Evolutionary conservation across 2,329 filamentous ascomycete genomes (phyloP).

Genomic region (Pseudogymnoascus sp.): DNA sequence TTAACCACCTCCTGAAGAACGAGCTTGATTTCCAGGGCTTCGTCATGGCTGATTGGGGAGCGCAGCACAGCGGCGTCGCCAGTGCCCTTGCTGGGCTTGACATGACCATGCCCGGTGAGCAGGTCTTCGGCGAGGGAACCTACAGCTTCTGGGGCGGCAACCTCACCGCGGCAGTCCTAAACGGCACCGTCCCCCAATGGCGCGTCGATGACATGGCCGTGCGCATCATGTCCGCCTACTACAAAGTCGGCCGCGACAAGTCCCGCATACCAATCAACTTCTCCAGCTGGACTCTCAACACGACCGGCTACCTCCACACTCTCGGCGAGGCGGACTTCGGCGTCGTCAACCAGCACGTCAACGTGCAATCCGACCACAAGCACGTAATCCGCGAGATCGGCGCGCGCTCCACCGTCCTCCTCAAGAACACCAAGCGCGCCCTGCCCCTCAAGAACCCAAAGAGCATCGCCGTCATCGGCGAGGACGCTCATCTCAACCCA

Average conservation of each 20-base stretch:
- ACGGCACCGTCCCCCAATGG: constrained; percentile 82
- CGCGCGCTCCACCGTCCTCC: constrained; percentile 72
- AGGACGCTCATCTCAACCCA: constrained; percentile 69
- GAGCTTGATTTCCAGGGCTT: constrained; percentile 78
- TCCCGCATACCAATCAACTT: constrained; percentile 59
- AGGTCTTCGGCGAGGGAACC: constrained; percentile 59
- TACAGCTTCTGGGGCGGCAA: constrained; percentile 66
- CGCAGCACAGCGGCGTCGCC: constrained; percentile 61
- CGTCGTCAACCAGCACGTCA: constrained; percentile 70
- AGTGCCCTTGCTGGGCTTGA: constrained; percentile 67
- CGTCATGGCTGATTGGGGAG: constrained; percentile 73
- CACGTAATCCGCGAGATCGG: constrained; percentile 66
- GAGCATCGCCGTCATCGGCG: constrained; percentile 69
- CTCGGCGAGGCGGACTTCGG: constrained; percentile 53
- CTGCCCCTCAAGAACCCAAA: constrained; percentile 74
- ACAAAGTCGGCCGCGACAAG: constrained; percentile 49
- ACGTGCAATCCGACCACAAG: constrained; percentile 72
- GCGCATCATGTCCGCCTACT: constrained; percentile 66
- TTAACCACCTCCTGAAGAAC: constrained; percentile 69
- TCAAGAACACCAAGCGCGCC: constrained; percentile 69
- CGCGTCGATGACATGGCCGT: constrained; percentile 87
- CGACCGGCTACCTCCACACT: constrained; percentile 60
- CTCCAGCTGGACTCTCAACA: constrained; percentile 76
- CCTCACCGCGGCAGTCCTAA: constrained; percentile 76
- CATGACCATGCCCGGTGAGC: constrained; percentile 86